Base-by-base conservation (phyloP, 2,329 filamentous ascomycete genomes). In the Fusarium sacchari region DNA sequence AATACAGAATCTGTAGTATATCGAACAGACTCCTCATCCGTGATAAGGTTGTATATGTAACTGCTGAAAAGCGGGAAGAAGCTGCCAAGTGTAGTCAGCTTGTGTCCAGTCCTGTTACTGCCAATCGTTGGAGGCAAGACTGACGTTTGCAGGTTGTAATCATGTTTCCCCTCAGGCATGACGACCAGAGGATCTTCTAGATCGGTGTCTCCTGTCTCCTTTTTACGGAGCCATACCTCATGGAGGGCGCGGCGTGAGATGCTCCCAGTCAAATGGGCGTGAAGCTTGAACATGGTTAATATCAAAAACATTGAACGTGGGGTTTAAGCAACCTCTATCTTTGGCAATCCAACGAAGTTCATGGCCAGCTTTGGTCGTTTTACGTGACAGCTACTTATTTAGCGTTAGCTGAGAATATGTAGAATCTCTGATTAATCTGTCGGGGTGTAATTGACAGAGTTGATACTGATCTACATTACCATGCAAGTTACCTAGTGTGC, bases 61-160 rank as follows among this genome's bases (percentile, higher is more conserved):
- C 88, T 91, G 32, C 91, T 92, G 83, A 96, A 96, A 22, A 95
- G 86, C 5, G 91, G 91, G 78, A 95, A 95, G 87, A 95, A 94
- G 44, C 92, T 92, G 56, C 75, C 20, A 39, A 7, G 28, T n/a
- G 60, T 12, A n/a, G 39, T 60, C 32, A 59, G 36, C 32, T 47
- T 17, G 17, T 34, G n/a, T 30, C 5, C 7, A 6, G 28, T 47
- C 49, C 20, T 30, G 20, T 30, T 15, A 20, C 10, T 39, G 15
- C 32, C 22, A 15, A 20, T 15, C 13, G 22, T 47, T 26, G 24
- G 9, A 7, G 24, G 17, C 13, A 39, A 65, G 5, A 66, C 85
- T 81, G 84, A 94, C 91, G 89, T 92, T 69, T 90, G 85, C 50
- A 94, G 82, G 73, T 93, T 87, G 79, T 91, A 93, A 79, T 94